These are phyloP conservation scores for Coniosporium apollinis DNA, from an alignment of 495 filamentous ascomycete genomes.

Conservation along the genomic window DNA sequence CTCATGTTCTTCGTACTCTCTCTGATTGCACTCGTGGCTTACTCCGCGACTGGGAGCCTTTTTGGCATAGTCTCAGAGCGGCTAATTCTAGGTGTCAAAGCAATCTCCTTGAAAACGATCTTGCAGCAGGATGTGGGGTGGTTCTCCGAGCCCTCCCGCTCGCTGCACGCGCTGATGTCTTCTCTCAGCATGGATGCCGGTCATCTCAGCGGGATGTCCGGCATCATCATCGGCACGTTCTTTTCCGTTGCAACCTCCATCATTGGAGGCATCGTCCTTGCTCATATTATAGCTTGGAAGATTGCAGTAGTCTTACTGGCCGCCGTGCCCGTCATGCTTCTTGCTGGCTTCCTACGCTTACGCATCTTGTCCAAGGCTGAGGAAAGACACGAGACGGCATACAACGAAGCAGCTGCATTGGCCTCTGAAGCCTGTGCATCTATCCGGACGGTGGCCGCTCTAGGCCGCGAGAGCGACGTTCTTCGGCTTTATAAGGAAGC, in stretches of 20 bases:
- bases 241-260: conserved; percentile 12
- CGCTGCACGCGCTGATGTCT: conserved; percentile 32
- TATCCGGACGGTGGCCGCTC: conserved; percentile 40
- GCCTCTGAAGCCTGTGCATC: conserved; percentile 40
- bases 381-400: conserved; percentile 41
- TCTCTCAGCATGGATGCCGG: conserved; percentile 36
- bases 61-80: conserved; percentile 34
- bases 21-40: conserved; percentile 29
- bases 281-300: conserved; percentile 16
- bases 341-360: conserved; percentile 12
- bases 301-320: conserved; percentile 17
- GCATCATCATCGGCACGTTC: conserved; percentile 15
- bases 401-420: conserved; percentile 34
- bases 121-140: conserved; percentile 33
- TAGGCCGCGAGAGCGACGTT: conserved; percentile 35
- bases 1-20: conserved; percentile 38
- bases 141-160: conserved; percentile 30
- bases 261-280: conserved; percentile 15
- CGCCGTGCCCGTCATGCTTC: conserved; percentile 15
- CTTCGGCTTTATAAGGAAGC: conserved; percentile 30
- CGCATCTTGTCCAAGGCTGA: conserved; percentile 31
- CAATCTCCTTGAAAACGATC: conserved; percentile 31
- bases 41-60: conserved; percentile 27
- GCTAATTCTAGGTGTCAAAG: conserved; percentile 25
- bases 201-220: conserved; percentile 21